Conservation (phyloP, 352 stramenopile species). For the Globisporangium yorkense region DNA sequence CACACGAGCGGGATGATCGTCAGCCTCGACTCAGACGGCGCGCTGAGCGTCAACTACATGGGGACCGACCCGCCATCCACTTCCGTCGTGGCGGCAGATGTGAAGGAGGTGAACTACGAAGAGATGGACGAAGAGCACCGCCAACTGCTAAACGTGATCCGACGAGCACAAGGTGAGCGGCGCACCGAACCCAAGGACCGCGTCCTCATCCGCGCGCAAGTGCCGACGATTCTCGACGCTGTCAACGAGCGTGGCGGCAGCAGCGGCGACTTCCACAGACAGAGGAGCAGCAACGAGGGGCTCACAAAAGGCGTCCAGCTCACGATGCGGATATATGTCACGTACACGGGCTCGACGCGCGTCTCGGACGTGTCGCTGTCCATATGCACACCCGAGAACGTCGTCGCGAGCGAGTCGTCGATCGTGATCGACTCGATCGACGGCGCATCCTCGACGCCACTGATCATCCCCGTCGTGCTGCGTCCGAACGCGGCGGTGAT, state of each 20-base stretch:
- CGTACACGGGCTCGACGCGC: slow-evolving; percentile 64
- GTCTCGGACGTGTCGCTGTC: slow-evolving; percentile 77
- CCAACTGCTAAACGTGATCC: slow-evolving; percentile 82
- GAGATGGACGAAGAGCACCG: slow-evolving; percentile 90
- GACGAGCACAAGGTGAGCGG: slow-evolving; percentile 60
- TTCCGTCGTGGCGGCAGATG: slow-evolving; percentile 52
- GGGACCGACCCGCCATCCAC: slow-evolving; percentile 84
- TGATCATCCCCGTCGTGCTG: slow-evolving; percentile 60
- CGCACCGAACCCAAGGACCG: slow-evolving; percentile 63
- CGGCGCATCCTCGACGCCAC: slow-evolving; percentile 47
- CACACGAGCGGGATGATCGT: slow-evolving; percentile 79
- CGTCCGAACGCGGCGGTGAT: slow-evolving; percentile 38
- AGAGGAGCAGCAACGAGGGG: neutral
- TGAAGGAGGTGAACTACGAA: slow-evolving; percentile 88
- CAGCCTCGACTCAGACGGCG: slow-evolving; percentile 65
- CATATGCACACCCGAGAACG: slow-evolving; percentile 53
- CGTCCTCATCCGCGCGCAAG: slow-evolving; percentile 69
- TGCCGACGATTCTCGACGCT: slow-evolving; percentile 62
- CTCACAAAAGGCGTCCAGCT: slow-evolving; percentile 33
- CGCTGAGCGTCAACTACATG: slow-evolving; percentile 82
- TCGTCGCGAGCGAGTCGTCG: slow-evolving; percentile 54
- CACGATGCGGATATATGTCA: slow-evolving; percentile 79
- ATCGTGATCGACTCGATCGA: slow-evolving; percentile 70
- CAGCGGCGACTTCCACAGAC: slow-evolving; percentile 13
- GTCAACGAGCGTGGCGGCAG: slow-evolving; percentile 27